phyloP scores from a whole-genome alignment of 179 eudicot genomes.

The Heliamphora pulchella region DNA sequence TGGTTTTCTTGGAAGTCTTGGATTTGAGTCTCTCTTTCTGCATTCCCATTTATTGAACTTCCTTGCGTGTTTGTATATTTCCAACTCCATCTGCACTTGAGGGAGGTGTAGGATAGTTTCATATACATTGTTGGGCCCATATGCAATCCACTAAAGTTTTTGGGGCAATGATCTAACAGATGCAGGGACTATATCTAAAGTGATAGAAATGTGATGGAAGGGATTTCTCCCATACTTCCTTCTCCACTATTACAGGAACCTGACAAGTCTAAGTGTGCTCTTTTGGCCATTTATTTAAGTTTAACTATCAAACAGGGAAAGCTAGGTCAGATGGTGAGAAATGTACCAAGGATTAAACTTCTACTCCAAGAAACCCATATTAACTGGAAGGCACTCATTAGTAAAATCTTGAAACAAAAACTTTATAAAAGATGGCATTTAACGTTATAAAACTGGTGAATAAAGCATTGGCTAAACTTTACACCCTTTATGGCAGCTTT shows the following conservation, averaged over 20 bases:
- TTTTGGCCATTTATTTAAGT: not conserved
- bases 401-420: not conserved
- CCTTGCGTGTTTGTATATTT: too few relatives aligned
- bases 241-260: conserved; percentile 1
- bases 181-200: not conserved
- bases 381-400: not conserved
- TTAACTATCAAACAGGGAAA: not conserved
- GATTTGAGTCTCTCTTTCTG: too few relatives aligned
- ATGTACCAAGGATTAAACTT: not conserved
- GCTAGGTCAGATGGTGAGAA: not conserved
- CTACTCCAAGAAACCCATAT: not conserved
- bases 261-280: not conserved
- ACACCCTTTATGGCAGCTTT: not conserved
- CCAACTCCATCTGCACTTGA: too few relatives aligned
- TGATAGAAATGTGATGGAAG: not conserved
- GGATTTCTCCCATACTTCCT: not conserved
- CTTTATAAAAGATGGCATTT: not conserved
- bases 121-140: too few relatives aligned
- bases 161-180: too few relatives aligned
- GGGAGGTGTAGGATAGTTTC: too few relatives aligned
- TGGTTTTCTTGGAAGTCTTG: too few relatives aligned
- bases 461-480: not conserved
- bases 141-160: too few relatives aligned
- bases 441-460: not conserved
- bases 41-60: too few relatives aligned